Base-by-base conservation (phyloP, 2,329 filamentous ascomycete species). In the Trichoderma hamatum region DNA sequence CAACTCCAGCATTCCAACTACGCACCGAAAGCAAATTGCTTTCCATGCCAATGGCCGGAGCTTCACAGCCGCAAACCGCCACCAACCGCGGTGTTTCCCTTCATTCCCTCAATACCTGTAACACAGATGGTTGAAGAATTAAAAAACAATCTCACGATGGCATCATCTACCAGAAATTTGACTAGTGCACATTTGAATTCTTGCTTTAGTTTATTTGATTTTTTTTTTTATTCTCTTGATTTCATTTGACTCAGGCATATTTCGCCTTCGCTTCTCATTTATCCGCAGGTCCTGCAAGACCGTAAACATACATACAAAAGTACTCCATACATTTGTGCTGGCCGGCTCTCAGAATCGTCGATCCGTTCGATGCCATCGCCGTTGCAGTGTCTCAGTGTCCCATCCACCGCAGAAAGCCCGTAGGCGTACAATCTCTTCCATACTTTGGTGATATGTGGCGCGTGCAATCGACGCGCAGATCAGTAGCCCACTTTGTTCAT, bases 11-110 rank as follows among this genome's bases (percentile, higher is more conserved):
- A 68, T 68, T 68, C 66, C 66, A 55, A n/a, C 21, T 5, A 2
- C 58, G 16, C 30, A 36, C 56, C 65, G 54, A 34, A 51, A 62
- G 66, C 66, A 68, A 68, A 62, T 68, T 68, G 21, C 30, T 24
- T 13, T 28, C 54, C 66, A 60, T 68, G 26, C 66, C 66, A 62
- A 46, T 54, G 21, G 1, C 26, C 10, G 5, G 5, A 13, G 16
- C 11, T n/a, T 28, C 39, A 30, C 24, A 11, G 19, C 65, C 32
- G 56, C 43, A 67, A 61, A 39, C 39, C 39, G 30, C 52, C 19
- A 19, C 54, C 62, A 65, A 46, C 52, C 54, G 30, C 65, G 19
- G 32, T 58, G 24, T 52, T 26, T 19, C 7, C 2, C 3, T 43
- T 4, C 65, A 61, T 61, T 67, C 65, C 65, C 19, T 2, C 7